These are phyloP conservation scores for Podospora tetraspora DNA, from an alignment of 495 filamentous ascomycete genomes.

Conservation along the genomic window DNA sequence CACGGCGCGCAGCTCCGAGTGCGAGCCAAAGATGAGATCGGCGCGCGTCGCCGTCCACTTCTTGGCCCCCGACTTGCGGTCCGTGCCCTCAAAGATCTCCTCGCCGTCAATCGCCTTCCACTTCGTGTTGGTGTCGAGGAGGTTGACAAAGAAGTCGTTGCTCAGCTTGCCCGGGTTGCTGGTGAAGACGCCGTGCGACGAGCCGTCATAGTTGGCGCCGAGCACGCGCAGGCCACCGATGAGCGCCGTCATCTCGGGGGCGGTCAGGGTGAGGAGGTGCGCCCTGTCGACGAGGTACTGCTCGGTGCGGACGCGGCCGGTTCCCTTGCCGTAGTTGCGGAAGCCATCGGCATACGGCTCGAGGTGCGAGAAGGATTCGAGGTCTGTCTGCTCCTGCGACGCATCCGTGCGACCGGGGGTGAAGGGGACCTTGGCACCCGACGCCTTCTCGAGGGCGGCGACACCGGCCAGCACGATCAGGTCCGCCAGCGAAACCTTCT, in stretches of 20 bases:
- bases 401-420: conserved; percentile 46
- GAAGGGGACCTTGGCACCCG: conserved; percentile 41
- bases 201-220: conserved; percentile 62
- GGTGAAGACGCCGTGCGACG: conserved; percentile 57
- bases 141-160: conserved; percentile 73
- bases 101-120: conserved; percentile 51
- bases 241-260: conserved; percentile 62
- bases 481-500: conserved; percentile 68
- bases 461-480: conserved; percentile 65
- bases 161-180: conserved; percentile 57
- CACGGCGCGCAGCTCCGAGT: conserved; percentile 63
- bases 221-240: conserved; percentile 62
- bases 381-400: conserved; percentile 59
- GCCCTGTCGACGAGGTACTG: conserved; percentile 64
- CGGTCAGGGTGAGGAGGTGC: conserved; percentile 59
- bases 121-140: conserved; percentile 57
- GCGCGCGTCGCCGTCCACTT: conserved; percentile 64
- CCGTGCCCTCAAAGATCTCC: conserved; percentile 56
- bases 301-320: conserved; percentile 53
- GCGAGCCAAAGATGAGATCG: conserved; percentile 65
- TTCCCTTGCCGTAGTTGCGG: conserved; percentile 65
- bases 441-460: conserved; percentile 67
- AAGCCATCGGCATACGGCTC: conserved; percentile 62
- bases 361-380: conserved; percentile 54
- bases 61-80: conserved; percentile 61